phyloP scores from a whole-genome alignment of 2,329 filamentous ascomycete genomes.

The Fusarium albidum region DNA sequence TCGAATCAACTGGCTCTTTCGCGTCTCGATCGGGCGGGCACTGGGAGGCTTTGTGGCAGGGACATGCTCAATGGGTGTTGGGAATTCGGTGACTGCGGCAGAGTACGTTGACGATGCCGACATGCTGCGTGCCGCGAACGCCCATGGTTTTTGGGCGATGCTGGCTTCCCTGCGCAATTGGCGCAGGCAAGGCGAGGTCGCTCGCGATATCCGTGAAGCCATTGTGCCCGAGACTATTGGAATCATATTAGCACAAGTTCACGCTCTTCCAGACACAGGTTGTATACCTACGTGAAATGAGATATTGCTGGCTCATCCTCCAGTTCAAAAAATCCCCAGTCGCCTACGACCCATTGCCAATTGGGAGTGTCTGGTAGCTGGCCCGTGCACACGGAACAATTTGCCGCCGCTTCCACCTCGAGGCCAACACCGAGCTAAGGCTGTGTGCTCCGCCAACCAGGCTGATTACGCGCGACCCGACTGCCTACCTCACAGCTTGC shows the following conservation, averaged over 20 bases:
- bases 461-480: constrained; percentile 44
- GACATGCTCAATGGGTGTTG: constrained; percentile 56
- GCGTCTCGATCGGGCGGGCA: constrained; percentile 83
- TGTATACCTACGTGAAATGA: constrained; percentile 20
- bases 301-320: constrained; percentile 16
- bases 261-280: background rate
- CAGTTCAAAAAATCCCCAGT: constrained; percentile 34
- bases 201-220: constrained; percentile 36
- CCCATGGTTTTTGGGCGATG: constrained; percentile 28
- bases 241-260: constrained; percentile 3
- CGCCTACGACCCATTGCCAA: constrained; percentile 6
- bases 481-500: constrained; percentile 40
- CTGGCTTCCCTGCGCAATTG: constrained; percentile 34
- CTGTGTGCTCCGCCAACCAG: constrained; percentile 22
- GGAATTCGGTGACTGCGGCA: constrained; percentile 37
- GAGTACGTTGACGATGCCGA: constrained; percentile 40
- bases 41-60: constrained; percentile 85
- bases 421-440: constrained; percentile 26
- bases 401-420: constrained; percentile 26
- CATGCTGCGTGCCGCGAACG: constrained; percentile 35
- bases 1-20: constrained; percentile 87
- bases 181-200: constrained; percentile 35
- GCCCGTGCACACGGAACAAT: constrained; percentile 39
- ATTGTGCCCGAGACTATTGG: constrained; percentile 13
- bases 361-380: constrained; percentile 12